Base-by-base conservation (phyloP, 129 eudicot species). In the Mikania micrantha region DNA sequence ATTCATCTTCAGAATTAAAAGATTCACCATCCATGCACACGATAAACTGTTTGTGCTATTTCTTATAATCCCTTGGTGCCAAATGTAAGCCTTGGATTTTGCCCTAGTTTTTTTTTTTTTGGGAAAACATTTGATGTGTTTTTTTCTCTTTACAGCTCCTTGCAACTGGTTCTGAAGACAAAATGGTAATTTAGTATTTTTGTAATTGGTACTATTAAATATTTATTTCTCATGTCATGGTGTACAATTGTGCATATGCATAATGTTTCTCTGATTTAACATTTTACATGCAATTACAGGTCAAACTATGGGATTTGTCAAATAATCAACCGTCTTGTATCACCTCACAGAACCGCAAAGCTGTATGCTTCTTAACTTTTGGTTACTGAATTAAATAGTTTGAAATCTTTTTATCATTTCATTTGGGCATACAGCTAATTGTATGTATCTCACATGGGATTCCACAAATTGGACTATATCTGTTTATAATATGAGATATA, bases 121-220 rank as follows among this genome's bases (percentile, higher is more conserved):
- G 56, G 31, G 17, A 17, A 39, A 48, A 44, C 16, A 12, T 4
- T 45, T 7, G 17, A 40, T 50, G 49, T 24, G 47, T 9, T 73
- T 22, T 79, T 85, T 50, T 83, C 62, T 60, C 57, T 50, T 79
- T 45, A 57, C 79, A 93, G 98, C 85, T 93, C 73, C 87, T 93
- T 69, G 96, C 98, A 59, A 93, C 96, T 54, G 96, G 95, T 68
- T 93, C 98, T 57, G 85, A 71, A 60, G 98, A 93, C 80, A 88
- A 93, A 79, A 88, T 74, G 90, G 98, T 90, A 84, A 77, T 32
- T 54, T 63, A 24, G 39, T 10, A 13, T 59, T 24, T 54, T 63
- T n/a, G 39, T 10, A 13, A 45, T 24, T 15, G n/a, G 19, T 58
- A 25, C 9, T 17, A 15, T 57, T 13, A 41, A 40, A 11, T 53